Conservation (phyloP, 164 flowering plant genomes). For the Malania oleifera region DNA sequence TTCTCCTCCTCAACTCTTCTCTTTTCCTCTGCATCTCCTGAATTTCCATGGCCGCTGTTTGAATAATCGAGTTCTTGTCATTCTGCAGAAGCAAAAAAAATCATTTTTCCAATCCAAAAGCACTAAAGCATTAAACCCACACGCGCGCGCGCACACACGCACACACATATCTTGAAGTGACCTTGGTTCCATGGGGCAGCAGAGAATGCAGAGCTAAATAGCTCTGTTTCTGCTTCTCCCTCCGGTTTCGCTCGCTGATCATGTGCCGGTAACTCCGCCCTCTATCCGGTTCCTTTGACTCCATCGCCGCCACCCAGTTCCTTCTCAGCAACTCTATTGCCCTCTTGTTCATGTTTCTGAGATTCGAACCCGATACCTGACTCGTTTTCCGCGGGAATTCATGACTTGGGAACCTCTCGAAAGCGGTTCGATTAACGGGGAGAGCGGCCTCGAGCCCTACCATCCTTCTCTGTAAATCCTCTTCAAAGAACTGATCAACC, state of each 20-base stretch:
- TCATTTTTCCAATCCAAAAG: no score
- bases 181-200: slow-evolving; percentile 54
- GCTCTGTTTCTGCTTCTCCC: slow-evolving; percentile 38
- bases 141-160: no score
- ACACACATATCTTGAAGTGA: neutral
- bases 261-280: slow-evolving; percentile 33
- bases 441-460: slow-evolving; percentile 12
- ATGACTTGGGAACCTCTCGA: slow-evolving; percentile 15
- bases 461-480: slow-evolving; percentile 7
- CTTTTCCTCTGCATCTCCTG: slow-evolving; percentile 23
- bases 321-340: slow-evolving; percentile 37
- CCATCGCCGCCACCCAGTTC: slow-evolving; percentile 1
- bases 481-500: slow-evolving; percentile 13
- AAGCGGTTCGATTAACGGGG: slow-evolving; percentile 25
- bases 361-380: neutral
- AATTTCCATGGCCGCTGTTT: slow-evolving; percentile 23
- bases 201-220: slow-evolving; percentile 35
- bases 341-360: slow-evolving; percentile 36
- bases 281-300: slow-evolving; percentile 11
- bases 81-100: slow-evolving; percentile 18
- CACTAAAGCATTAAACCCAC: no score
- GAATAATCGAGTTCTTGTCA: slow-evolving; percentile 41
- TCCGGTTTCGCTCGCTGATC: slow-evolving; percentile 56
- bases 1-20: slow-evolving; percentile 28
- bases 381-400: neutral